Percentiles rank a stretch among this genome's conserved stretches.
phyloP scores from a whole-genome alignment of 2,329 filamentous ascomycete genomes.

The Plectosphaerella plurivora region DNA sequence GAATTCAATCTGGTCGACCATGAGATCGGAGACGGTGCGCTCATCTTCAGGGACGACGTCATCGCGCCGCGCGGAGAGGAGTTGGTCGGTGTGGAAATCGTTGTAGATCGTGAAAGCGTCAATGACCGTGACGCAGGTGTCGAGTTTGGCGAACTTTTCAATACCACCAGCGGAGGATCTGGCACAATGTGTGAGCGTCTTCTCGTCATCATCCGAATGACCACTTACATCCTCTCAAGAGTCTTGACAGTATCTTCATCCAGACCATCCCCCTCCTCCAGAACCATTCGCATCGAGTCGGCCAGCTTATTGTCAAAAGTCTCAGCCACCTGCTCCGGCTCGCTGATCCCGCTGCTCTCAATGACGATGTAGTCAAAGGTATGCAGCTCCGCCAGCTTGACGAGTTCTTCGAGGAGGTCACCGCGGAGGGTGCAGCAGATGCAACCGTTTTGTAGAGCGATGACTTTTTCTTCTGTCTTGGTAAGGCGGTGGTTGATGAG shows the following conservation, averaged over 20 bases:
- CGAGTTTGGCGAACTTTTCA: slow-evolving; percentile 60
- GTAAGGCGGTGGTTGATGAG: slow-evolving; percentile 55
- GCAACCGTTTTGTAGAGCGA: slow-evolving; percentile 67
- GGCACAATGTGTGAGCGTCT: background rate
- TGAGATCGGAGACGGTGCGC: slow-evolving; percentile 68
- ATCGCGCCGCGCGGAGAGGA: slow-evolving; percentile 59
- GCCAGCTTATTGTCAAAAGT: slow-evolving; percentile 60
- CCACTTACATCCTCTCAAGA: slow-evolving; percentile 28
- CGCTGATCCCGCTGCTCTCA: slow-evolving; percentile 68
- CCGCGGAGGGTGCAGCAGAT: slow-evolving; percentile 74
- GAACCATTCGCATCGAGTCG: slow-evolving; percentile 36
- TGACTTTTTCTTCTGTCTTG: slow-evolving; percentile 58
- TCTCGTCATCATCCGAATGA: background rate
- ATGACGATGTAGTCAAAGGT: slow-evolving; percentile 69
- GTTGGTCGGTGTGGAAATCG: slow-evolving; percentile 67
- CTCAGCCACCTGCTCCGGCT: slow-evolving; percentile 70
- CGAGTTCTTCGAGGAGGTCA: slow-evolving; percentile 66
- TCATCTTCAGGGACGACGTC: slow-evolving; percentile 65
- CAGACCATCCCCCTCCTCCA: slow-evolving; percentile 22
- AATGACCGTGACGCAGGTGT: slow-evolving; percentile 69
- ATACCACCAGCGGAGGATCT: slow-evolving; percentile 56
- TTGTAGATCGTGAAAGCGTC: slow-evolving; percentile 70
- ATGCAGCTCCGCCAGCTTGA: slow-evolving; percentile 56
- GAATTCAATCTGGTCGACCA: slow-evolving; percentile 76
- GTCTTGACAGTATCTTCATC: slow-evolving; percentile 29